Base-by-base conservation (phyloP, 306 rosid species). In the Pyrus pyrifolia region DNA sequence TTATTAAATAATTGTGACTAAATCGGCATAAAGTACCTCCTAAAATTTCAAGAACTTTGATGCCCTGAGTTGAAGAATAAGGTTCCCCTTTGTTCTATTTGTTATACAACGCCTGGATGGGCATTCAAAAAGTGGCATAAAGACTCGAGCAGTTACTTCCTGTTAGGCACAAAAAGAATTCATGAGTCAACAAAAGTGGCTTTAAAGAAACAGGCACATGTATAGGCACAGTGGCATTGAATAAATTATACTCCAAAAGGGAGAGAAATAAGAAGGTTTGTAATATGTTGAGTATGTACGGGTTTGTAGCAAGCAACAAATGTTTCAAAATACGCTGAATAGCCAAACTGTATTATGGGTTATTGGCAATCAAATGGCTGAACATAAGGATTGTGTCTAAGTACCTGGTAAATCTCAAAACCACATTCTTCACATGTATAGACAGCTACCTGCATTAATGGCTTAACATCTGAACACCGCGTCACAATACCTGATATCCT, bases 341-440 rank as follows among this genome's bases (percentile, higher is more conserved):
- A 62, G 21, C 17, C 70, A 19, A 55, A 51, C 21, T 71, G 64
- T 65, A 52, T 23, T 21, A 62, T 11, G 22, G 52, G 35, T 18
- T 9, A 18, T 1, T 53, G 57, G 27, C 51, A 72, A 72, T 76
- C 51, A 67, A 62, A 61, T 49, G 23, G 58, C 68, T 57, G 11
- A 42, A 77, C 44, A 80, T 67, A 6, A 68, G 42, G 73, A 42
- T 53, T 66, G 53, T 30, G 58, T 30, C 21, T 38, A 80, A 81
- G 81, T 74, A 96, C 99, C 99, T 96, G 99, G 81, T 92, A 96
- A 83, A 96, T 96, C 91, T 96, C 99, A 78, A 92, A 96, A 76
- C 97, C 99, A 64, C 99, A 96, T 72, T 96, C 96, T 85, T 96
- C 99, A 33, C 99, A 96, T 12, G 98, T 96, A 82, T 96, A 96